Evolutionary conservation across 1,139 yeast genomes (phyloP).

Genomic region (Eremothecium sinecaudum): DNA sequence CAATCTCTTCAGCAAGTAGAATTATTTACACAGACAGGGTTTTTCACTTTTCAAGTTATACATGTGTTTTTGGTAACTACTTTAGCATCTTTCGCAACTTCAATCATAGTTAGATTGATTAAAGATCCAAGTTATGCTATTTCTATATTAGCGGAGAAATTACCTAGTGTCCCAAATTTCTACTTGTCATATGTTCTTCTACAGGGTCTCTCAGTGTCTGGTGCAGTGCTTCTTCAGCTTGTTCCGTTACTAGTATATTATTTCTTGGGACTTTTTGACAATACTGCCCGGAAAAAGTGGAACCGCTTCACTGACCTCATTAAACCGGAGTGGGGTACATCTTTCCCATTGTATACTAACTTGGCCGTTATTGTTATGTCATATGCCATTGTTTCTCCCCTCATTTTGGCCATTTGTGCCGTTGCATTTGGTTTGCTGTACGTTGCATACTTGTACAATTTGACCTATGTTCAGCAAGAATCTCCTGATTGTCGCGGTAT

Average conservation of each 20-base stretch:
- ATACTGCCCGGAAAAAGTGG: slow-evolving; percentile 84
- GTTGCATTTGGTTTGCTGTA: slow-evolving; percentile 63
- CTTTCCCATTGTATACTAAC: slow-evolving; percentile 75
- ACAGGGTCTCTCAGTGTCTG: slow-evolving; percentile 76
- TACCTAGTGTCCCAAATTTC: slow-evolving; percentile 88
- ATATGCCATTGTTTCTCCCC: slow-evolving; percentile 76
- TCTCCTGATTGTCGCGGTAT: slow-evolving; percentile 72
- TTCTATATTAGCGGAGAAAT: slow-evolving; percentile 55
- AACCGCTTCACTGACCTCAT: slow-evolving; percentile 55
- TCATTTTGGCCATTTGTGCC: slow-evolving; percentile 59
- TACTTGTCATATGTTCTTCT: slow-evolving; percentile 60
- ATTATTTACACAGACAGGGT: slow-evolving; percentile 63
- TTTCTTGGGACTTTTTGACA: slow-evolving; percentile 64
- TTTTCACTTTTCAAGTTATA: slow-evolving; percentile 61
- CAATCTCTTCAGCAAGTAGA: slow-evolving; percentile 59
- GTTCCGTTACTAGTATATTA: slow-evolving; percentile 63
- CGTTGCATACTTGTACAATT: slow-evolving; percentile 70
- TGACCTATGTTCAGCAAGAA: slow-evolving; percentile 59
- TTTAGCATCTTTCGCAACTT: slow-evolving; percentile 60
- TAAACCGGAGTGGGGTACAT: slow-evolving; percentile 74
- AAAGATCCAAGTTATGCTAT: slow-evolving; percentile 60
- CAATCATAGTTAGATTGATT: slow-evolving; percentile 61
- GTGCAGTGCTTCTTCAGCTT: slow-evolving; percentile 72
- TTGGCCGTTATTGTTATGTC: slow-evolving; percentile 72
- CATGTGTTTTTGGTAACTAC: slow-evolving; percentile 66